A percentile compares a stretch with the other conserved stretches of the same genome.
Conservation (phyloP, 2,329 filamentous ascomycete species). For the Calonectria pauciramosa region DNA sequence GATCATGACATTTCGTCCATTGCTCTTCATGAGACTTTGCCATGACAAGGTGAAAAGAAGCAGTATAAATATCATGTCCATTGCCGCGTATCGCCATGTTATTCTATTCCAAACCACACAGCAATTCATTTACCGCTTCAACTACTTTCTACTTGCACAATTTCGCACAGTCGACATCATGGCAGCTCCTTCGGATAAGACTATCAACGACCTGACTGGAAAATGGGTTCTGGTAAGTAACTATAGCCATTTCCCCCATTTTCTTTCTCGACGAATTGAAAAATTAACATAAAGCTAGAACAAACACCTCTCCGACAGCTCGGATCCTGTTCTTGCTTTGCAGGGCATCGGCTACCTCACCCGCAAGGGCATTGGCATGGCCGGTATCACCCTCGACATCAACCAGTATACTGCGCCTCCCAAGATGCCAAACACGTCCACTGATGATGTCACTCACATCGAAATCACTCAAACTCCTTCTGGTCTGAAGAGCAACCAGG, state of each 20-base stretch:
- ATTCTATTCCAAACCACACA: not conserved
- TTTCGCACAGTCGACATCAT: constrained; percentile 57
- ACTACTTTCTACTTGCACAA: not conserved
- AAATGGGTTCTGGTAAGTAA: constrained; percentile 76
- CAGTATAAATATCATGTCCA: not conserved
- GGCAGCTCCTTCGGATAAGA: constrained; percentile 79
- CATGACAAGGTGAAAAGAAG: not conserved
- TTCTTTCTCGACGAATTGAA: not conserved
- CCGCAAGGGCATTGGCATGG: constrained; percentile 79
- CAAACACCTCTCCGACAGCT: constrained; percentile 77
- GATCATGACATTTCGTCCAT: not conserved
- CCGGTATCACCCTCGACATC: constrained; percentile 76
- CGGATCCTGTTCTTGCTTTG: constrained; percentile 77
- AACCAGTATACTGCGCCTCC: constrained; percentile 66
- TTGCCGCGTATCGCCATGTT: not conserved
- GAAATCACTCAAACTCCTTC: constrained; percentile 82
- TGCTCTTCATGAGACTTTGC: not conserved
- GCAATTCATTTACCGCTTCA: not conserved
- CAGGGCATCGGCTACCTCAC: constrained; percentile 80
- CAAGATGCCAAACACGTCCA: constrained; percentile 54
- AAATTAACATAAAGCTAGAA: constrained; percentile 66
- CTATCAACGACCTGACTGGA: constrained; percentile 76
- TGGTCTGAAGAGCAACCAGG: constrained; percentile 71
- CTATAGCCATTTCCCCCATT: not conserved
- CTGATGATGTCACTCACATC: constrained; percentile 69